Evolutionary conservation across 2,329 filamentous ascomycete genomes (phyloP).

Genomic region (Talaromyces amestolkiae): DNA sequence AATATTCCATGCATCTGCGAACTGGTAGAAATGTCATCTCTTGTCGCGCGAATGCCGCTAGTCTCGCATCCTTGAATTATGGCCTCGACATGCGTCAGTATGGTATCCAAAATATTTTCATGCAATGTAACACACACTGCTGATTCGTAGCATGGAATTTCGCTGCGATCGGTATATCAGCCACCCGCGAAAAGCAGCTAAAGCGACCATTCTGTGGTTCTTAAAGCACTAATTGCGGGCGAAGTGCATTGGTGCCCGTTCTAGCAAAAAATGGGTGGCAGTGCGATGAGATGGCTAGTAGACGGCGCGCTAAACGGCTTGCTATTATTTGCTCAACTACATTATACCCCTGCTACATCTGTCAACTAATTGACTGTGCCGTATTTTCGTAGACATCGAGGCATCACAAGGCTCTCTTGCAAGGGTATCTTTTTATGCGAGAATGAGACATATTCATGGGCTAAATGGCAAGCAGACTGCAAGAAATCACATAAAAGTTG

Average conservation of each 20-base stretch:
- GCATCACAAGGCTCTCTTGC: background rate
- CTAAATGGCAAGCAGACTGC: background rate
- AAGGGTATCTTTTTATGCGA: background rate
- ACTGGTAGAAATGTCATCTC: background rate
- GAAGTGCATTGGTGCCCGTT: background rate
- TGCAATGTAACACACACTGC: background rate
- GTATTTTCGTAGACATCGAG: background rate
- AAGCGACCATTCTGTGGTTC: background rate
- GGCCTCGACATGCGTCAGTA: background rate
- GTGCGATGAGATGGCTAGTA: background rate
- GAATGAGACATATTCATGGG: background rate
- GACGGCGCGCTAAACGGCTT: background rate
- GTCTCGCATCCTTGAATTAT: background rate
- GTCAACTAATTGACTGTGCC: background rate
- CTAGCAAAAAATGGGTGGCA: conserved; percentile 1
- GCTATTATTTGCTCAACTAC: background rate
- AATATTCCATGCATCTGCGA: background rate
- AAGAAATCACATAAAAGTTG: background rate
- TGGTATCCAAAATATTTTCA: background rate
- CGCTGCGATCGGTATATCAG: background rate
- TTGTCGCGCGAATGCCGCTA: background rate
- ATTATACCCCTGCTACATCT: background rate
- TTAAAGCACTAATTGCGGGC: background rate
- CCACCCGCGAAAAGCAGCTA: background rate
- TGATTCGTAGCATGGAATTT: background rate